Percentiles rank a stretch among this genome's conserved stretches.
phyloP scores from a whole-genome alignment of 78 protist species.

The Planoprotostelium fungivorum region DNA sequence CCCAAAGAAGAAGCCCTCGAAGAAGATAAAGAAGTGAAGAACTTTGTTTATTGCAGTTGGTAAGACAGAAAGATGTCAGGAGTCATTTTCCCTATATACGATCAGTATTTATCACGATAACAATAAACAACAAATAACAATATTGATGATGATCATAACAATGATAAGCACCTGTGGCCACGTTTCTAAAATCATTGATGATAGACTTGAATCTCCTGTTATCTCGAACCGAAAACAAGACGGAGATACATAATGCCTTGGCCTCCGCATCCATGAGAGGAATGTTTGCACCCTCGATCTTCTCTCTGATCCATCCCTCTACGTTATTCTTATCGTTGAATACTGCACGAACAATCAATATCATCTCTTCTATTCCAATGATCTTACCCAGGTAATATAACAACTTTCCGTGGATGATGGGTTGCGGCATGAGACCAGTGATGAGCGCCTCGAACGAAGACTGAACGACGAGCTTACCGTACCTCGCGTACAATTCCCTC shows the following conservation, averaged over 20 bases:
- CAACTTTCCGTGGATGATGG: neutral
- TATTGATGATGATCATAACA: neutral
- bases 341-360: no score
- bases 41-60: neutral
- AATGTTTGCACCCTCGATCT: neutral
- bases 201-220: neutral
- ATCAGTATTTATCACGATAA: neutral
- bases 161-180: neutral
- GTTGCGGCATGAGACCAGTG: neutral
- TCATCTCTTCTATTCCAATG: neutral
- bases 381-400: neutral
- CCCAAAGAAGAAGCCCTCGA: no score
- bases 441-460: neutral
- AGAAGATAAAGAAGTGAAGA: neutral
- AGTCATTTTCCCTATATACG: neutral
- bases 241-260: neutral
- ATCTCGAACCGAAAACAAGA: neutral
- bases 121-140: no score
- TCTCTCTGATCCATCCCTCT: neutral
- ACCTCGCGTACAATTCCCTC: neutral
- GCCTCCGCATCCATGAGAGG: neutral
- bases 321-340: no score
- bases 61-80: neutral
- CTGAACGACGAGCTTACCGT: neutral
- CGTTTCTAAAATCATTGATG: neutral